phyloP scores from a whole-genome alignment of 2,329 filamentous ascomycete genomes.

The Fusarium euwallaceae region DNA sequence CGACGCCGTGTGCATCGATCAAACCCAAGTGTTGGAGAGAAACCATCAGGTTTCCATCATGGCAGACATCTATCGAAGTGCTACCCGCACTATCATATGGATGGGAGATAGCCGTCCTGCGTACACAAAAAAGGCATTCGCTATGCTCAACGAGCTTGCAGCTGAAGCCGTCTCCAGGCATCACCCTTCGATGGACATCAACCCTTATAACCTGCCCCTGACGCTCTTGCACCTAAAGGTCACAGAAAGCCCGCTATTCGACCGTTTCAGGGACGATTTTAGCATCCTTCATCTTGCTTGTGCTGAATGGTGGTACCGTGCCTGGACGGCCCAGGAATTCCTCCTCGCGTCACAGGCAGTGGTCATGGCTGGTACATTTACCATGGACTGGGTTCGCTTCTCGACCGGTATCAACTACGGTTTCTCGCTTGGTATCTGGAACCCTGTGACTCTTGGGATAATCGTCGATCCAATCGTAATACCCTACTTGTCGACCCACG shows the following conservation, averaged over 20 bases:
- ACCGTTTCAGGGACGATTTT: background rate
- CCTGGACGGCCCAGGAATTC: background rate
- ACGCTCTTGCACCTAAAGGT: background rate
- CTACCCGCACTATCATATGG: background rate
- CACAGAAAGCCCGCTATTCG: background rate
- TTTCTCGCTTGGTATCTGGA: background rate
- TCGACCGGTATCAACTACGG: background rate
- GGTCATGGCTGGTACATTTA: background rate
- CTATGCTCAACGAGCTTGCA: background rate
- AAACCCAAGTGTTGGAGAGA: background rate
- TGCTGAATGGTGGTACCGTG: background rate
- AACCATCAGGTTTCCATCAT: background rate
- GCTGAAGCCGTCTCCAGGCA: background rate
- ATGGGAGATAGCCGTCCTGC: background rate
- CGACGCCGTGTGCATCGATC: background rate
- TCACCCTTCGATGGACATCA: background rate
- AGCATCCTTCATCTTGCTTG: background rate
- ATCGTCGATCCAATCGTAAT: background rate
- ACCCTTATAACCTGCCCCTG: background rate
- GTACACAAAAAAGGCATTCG: background rate
- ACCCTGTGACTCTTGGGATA: background rate
- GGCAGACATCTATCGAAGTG: background rate
- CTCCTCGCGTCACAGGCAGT: background rate
- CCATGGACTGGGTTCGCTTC: background rate
- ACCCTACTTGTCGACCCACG: background rate